A percentile compares a stretch with the other conserved stretches of the same genome.
These are phyloP conservation scores for Chalaropsis ovoidea DNA, from an alignment of 2,329 filamentous ascomycete genomes.

Conservation along the genomic window DNA sequence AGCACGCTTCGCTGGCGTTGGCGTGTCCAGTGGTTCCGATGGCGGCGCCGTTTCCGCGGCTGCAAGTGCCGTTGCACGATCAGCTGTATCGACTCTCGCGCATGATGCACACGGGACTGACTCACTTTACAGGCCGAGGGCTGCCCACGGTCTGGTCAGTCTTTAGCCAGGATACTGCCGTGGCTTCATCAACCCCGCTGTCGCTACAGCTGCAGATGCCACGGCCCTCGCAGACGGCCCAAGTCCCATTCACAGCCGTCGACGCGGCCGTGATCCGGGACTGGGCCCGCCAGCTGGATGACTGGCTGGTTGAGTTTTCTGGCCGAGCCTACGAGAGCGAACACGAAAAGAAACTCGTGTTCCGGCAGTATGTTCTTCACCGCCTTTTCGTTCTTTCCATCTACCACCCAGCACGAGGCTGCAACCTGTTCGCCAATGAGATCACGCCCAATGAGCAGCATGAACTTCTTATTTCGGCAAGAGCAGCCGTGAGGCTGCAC, in stretches of 20 bases:
- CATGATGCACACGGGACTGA: constrained; percentile 39
- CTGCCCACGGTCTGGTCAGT: constrained; percentile 38
- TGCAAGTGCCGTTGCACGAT: constrained; percentile 35
- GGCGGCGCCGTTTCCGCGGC: constrained; percentile 33
- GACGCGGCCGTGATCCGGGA: constrained; percentile 37
- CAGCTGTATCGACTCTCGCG: constrained; percentile 36
- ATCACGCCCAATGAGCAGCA: constrained; percentile 35
- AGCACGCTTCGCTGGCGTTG: constrained; percentile 37
- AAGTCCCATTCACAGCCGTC: constrained; percentile 32
- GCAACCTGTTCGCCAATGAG: constrained; percentile 34
- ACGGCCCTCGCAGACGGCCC: constrained; percentile 18
- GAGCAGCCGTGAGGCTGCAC: constrained; percentile 35
- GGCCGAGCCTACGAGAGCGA: constrained; percentile 25
- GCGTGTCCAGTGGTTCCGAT: constrained; percentile 36
- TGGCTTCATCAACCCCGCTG: constrained; percentile 22
- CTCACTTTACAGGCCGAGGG: constrained; percentile 36
- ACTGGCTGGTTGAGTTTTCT: constrained; percentile 37
- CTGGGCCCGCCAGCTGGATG: constrained; percentile 36
- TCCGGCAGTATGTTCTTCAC: constrained; percentile 35
- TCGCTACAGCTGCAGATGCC: neutral
- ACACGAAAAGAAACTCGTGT: constrained; percentile 19
- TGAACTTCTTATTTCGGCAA: constrained; percentile 36
- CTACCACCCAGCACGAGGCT: constrained; percentile 35
- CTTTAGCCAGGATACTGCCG: constrained; percentile 27
- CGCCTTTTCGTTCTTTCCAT: constrained; percentile 37